Evolutionary conservation across 352 stramenopile species (phyloP), one percentile per base, ranked within the genome.

Genomic region (Phytopythium cucurbitacearum): DNA sequence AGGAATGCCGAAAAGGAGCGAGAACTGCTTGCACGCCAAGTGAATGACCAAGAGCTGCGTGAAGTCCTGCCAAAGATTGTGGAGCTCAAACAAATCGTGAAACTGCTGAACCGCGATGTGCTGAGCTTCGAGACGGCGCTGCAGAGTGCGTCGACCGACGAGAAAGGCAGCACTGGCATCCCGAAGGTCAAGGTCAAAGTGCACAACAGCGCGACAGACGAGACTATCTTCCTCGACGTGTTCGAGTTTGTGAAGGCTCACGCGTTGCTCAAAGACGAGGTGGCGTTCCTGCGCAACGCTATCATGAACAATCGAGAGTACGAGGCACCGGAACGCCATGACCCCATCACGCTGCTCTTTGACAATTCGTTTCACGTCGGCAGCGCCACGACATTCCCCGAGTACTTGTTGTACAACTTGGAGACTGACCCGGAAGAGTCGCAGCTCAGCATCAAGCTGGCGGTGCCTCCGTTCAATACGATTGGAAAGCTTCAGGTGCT

Each of bases 201-300:
- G 49, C 71, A 88, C 65, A 95, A 97, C 69, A 85, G 80, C 33
- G 67, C 76, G 9, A 95, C 85, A 7, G 85, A 96, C 54, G 85
- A 95, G 62, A 90, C 80, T 12, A 97, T 97, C 59, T 91, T 97
- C 58, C 68, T 98, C 0, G 91, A 97, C 56, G 89, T 96, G 10
- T 96, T 97, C 65, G 92, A 98, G 65, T 97, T 98, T 53, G 80
- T 92, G 38, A 94, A 94, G 56, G 84, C 84, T 7, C 81, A 94
- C 56, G 80, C 84, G 7, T 50, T 94, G 21, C 62, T 94, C 15
- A 94, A 90, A 64, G 71, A 92, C 64, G 71, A 97, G 72, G 69
- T 97, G 33, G 86, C 83, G 15, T 95, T 97, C 48, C 67, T 98
- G 13, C 89, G 91, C 40, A 96, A 97, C 47, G 88, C 94, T 37